phyloP scores from a whole-genome alignment of 768 basidiomycete species.

The Pisolithus marmoratus region DNA sequence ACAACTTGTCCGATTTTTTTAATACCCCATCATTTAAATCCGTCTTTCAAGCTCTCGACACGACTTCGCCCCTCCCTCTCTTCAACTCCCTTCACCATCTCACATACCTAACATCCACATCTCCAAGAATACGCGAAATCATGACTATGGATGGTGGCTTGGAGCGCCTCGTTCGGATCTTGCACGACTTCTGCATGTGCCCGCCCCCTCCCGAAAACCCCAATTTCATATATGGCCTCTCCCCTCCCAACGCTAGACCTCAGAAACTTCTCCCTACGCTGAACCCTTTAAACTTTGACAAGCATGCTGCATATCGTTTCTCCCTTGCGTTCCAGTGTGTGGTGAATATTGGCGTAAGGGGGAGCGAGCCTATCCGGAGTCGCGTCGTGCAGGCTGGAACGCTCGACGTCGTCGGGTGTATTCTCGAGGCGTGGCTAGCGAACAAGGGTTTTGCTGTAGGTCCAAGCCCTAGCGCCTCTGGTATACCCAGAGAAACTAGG shows the following conservation, averaged over 20 bases:
- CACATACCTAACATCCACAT: constrained; percentile 94
- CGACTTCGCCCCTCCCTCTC: constrained; percentile 56
- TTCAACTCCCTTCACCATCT: constrained; percentile 96
- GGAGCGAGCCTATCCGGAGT: constrained; percentile 86
- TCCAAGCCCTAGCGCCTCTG: constrained; percentile 71
- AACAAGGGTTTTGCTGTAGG: constrained; percentile 84
- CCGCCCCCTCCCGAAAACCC: constrained; percentile 81
- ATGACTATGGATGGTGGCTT: constrained; percentile 98
- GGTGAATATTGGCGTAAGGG: constrained; percentile 94
- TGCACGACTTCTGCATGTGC: constrained; percentile 81
- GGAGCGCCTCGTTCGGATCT: constrained; percentile 88
- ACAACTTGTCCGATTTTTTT: constrained; percentile 1
- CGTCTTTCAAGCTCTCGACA: constrained; percentile 40
- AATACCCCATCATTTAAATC: constrained; percentile 1
- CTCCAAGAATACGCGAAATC: constrained; percentile 95
- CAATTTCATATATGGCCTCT: constrained; percentile 69
- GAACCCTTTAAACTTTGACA: constrained; percentile 68
- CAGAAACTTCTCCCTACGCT: constrained; percentile 54
- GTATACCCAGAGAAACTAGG: constrained; percentile 65
- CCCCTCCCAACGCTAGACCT: constrained; percentile 54
- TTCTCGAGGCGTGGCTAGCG: constrained; percentile 89
- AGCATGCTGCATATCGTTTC: constrained; percentile 83
- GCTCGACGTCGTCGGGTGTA: constrained; percentile 87
- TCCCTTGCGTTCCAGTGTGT: constrained; percentile 94
- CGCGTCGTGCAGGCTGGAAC: constrained; percentile 94